Percentiles rank a stretch among this genome's conserved stretches.
phyloP scores from a whole-genome alignment of 108 stramenopile species.

The Phaeodactylum tricornutum region DNA sequence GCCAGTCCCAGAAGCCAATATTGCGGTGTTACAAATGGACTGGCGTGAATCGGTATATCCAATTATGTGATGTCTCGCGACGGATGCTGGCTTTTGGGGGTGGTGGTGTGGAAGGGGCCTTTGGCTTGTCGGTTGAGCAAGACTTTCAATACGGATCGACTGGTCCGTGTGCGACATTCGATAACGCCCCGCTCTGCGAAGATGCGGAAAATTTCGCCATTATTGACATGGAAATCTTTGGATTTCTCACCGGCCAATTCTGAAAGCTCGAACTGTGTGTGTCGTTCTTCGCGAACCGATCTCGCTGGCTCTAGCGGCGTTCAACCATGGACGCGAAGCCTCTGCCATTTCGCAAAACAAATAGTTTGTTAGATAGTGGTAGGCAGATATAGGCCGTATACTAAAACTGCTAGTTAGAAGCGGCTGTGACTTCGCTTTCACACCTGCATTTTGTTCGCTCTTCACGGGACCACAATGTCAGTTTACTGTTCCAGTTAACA shows the following conservation, averaged over 20 bases:
- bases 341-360: no score
- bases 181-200: slow-evolving; percentile 65
- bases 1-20: slow-evolving; percentile 1
- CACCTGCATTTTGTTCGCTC: no score
- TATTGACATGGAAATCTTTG: slow-evolving; percentile 61
- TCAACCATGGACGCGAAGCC: no score
- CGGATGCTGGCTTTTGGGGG: slow-evolving; percentile 78
- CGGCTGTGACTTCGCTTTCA: no score
- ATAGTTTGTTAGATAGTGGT: no score
- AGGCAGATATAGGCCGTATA: no score
- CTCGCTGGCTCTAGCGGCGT: no score
- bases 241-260: slow-evolving; percentile 36
- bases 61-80: slow-evolving; percentile 51
- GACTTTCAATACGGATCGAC: slow-evolving; percentile 78
- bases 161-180: slow-evolving; percentile 81
- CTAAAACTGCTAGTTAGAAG: no score
- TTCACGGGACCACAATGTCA: no score
- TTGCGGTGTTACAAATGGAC: slow-evolving; percentile 66
- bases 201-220: slow-evolving; percentile 49
- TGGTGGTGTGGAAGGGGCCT: slow-evolving; percentile 76
- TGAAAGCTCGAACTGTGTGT: no score
- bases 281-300: no score
- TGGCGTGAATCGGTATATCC: slow-evolving; percentile 76
- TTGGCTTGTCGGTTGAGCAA: slow-evolving; percentile 78
- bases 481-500: no score